Evolutionary conservation across 1,284 basidiomycete genomes (phyloP).

Genomic region (Cerioporus squamosus): DNA sequence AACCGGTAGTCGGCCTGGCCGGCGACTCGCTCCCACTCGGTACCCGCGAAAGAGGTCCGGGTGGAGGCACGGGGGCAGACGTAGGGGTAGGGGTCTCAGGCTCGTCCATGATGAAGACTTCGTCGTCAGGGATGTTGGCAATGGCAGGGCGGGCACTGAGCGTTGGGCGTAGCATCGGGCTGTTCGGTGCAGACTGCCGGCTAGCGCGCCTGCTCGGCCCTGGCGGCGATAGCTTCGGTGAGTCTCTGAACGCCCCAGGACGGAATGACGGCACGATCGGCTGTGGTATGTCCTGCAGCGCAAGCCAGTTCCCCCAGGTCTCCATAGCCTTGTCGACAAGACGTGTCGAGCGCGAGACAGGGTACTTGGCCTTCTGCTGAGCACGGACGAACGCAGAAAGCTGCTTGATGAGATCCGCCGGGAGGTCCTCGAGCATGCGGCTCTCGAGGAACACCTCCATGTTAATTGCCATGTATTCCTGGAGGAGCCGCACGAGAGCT

Average conservation of each 20-base stretch:
- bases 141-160: slow-evolving; percentile 23
- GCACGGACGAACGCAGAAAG: slow-evolving; percentile 65
- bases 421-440: slow-evolving; percentile 79
- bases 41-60: slow-evolving; percentile 5
- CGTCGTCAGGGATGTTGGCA: slow-evolving; percentile 42
- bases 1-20: slow-evolving; percentile 24
- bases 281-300: slow-evolving; percentile 78
- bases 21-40: slow-evolving; percentile 12
- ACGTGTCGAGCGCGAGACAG: slow-evolving; percentile 63
- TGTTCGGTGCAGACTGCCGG: slow-evolving; percentile 33
- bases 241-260: slow-evolving; percentile 41
- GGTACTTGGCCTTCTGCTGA: slow-evolving; percentile 72
- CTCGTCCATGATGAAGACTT: slow-evolving; percentile 73
- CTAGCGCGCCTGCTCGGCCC: slow-evolving; percentile 32
- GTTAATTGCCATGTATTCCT: slow-evolving; percentile 83
- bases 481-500: slow-evolving; percentile 74
- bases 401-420: slow-evolving; percentile 67
- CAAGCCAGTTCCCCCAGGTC: slow-evolving; percentile 80
- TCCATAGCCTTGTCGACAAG: slow-evolving; percentile 65
- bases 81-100: slow-evolving; percentile 35
- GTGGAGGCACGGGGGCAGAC: slow-evolving; percentile 5
- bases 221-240: slow-evolving; percentile 53
- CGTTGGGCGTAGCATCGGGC: slow-evolving; percentile 38
- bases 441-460: slow-evolving; percentile 90
- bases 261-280: slow-evolving; percentile 55